Conservation (phyloP, 768 basidiomycete genomes). For the Suillus lakei region DNA sequence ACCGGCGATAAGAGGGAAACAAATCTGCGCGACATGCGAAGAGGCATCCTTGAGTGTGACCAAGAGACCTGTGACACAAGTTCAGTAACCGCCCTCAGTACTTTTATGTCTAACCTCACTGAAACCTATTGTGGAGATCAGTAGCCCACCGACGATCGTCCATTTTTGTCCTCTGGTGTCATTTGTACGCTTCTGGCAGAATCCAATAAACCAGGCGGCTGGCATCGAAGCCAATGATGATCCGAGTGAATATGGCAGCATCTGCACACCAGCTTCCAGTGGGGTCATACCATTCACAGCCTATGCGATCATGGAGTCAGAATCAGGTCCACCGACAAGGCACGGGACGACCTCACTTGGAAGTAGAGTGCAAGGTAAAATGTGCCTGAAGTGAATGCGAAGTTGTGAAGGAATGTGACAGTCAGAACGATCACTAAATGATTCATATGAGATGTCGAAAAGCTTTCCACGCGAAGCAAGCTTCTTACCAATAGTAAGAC, state of each 20-base stretch:
- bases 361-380: slow-evolving; percentile 86
- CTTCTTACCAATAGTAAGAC: slow-evolving; percentile 60
- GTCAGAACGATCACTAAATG: slow-evolving; percentile 63
- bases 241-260: slow-evolving; percentile 85
- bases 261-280: slow-evolving; percentile 70
- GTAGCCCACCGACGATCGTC: slow-evolving; percentile 65
- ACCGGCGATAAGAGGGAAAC: slow-evolving; percentile 75
- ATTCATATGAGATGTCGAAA: slow-evolving; percentile 13
- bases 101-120: slow-evolving; percentile 46
- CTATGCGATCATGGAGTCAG: slow-evolving; percentile 39
- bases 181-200: slow-evolving; percentile 58
- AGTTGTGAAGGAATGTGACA: slow-evolving; percentile 80
- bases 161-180: slow-evolving; percentile 70
- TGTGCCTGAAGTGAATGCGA: slow-evolving; percentile 83
- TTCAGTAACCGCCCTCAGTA: slow-evolving; percentile 11
- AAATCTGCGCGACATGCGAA: slow-evolving; percentile 45
- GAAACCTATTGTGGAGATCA: slow-evolving; percentile 73
- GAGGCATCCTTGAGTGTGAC: slow-evolving; percentile 62
- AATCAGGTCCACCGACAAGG: slow-evolving; percentile 9
- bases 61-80: slow-evolving; percentile 60
- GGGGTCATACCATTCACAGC: slow-evolving; percentile 74
- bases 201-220: slow-evolving; percentile 81
- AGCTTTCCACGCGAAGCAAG: slow-evolving; percentile 11
- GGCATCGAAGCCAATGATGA: slow-evolving; percentile 87
- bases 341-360: slow-evolving; percentile 54